phyloP scores from a whole-genome alignment of 345 rosid genomes.

The Salix viminalis region DNA sequence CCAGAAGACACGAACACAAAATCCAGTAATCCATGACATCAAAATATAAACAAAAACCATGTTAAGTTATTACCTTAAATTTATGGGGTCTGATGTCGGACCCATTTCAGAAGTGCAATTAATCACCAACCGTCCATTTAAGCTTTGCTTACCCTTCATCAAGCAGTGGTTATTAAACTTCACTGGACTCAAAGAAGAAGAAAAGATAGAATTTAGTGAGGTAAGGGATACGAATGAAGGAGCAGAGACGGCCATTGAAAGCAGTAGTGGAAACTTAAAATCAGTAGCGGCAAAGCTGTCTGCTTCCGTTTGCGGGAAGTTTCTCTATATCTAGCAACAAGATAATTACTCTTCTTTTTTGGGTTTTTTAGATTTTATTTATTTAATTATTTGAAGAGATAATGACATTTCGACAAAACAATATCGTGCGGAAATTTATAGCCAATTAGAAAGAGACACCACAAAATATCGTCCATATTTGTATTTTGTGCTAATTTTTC shows the following conservation, averaged over 20 bases:
- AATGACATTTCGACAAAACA: not conserved
- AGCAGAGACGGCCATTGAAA: slow-evolving; percentile 45
- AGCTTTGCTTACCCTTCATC: slow-evolving; percentile 18
- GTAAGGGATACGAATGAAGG: slow-evolving; percentile 28
- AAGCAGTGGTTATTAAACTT: slow-evolving; percentile 23
- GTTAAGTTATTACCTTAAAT: slow-evolving; percentile 34
- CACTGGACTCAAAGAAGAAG: slow-evolving; percentile 24
- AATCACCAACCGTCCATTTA: slow-evolving; percentile 30
- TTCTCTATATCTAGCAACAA: not conserved
- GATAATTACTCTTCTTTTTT: not conserved
- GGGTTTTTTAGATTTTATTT: not conserved
- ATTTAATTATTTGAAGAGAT: not conserved
- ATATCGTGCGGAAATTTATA: too few species aligned
- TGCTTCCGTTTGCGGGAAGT: not conserved
- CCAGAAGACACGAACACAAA: not conserved
- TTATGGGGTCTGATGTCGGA: slow-evolving; percentile 43
- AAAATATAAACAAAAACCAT: not conserved
- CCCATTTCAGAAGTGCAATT: slow-evolving; percentile 47
- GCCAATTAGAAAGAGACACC: too few species aligned
- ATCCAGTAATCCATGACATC: not conserved
- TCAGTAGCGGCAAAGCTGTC: not conserved
- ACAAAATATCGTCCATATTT: too few species aligned
- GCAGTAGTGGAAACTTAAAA: not conserved
- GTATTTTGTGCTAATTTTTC: too few species aligned
- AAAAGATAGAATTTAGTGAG: slow-evolving; percentile 21